These are phyloP conservation scores for Mariannaea sp. DNA, from an alignment of 2,329 filamentous ascomycete species.

Conservation along the genomic window DNA sequence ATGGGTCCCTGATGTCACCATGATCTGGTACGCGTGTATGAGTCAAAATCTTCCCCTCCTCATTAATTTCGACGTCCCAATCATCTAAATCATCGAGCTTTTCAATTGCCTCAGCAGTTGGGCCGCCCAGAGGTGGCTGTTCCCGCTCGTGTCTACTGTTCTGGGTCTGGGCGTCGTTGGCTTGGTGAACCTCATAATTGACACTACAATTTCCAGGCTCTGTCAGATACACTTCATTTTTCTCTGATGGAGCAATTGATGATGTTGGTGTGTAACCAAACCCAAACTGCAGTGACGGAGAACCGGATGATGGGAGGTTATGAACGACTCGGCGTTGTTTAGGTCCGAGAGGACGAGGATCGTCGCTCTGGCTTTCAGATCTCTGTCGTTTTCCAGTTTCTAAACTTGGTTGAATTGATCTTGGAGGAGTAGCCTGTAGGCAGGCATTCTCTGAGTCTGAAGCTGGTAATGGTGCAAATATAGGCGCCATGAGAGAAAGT, in stretches of 20 bases:
- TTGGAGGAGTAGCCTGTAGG: not conserved
- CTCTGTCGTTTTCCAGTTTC: not conserved
- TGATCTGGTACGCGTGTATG: not conserved
- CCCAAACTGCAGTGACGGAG: not conserved
- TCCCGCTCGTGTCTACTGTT: too few species aligned
- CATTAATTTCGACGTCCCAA: not conserved
- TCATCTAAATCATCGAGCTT: not conserved
- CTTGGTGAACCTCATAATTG: not conserved
- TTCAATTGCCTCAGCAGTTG: not conserved
- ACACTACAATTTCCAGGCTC: not conserved
- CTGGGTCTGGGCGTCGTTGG: too few species aligned
- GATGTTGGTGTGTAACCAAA: constrained; percentile 5
- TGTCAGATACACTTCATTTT: not conserved
- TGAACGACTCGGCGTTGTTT: not conserved
- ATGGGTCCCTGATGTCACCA: constrained; percentile 2
- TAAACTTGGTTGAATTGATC: not conserved
- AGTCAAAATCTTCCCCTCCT: constrained; percentile 6
- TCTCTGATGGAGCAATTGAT: not conserved
- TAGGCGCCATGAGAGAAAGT: not conserved
- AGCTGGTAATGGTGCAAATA: too few species aligned
- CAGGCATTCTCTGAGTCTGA: not conserved
- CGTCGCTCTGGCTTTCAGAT: not conserved
- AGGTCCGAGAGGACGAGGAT: not conserved
- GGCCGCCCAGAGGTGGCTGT: not conserved
- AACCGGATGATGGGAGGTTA: not conserved